Evolutionary conservation across 306 rosid genomes (phyloP).

Genomic region (Leucaena leucocephala): DNA sequence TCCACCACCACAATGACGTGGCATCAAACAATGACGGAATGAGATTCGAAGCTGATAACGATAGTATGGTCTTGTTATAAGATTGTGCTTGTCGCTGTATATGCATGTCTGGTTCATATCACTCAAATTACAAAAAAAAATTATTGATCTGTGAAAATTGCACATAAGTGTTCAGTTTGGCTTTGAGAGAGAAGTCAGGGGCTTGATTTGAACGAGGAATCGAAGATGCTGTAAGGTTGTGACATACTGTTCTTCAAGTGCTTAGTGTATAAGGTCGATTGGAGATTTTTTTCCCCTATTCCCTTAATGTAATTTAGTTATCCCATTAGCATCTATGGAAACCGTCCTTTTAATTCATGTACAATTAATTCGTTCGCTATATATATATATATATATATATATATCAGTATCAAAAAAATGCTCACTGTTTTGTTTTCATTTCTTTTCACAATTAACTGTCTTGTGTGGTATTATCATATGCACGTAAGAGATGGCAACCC

Average conservation of each 20-base stretch:
- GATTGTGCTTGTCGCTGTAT: slow-evolving; percentile 1
- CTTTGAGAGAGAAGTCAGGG: slow-evolving; percentile 43
- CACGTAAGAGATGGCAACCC: neutral
- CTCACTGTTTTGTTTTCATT: neutral
- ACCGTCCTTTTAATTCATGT: slow-evolving; percentile 23
- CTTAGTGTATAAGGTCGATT: slow-evolving; percentile 25
- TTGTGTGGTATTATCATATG: neutral
- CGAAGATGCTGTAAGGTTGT: slow-evolving; percentile 32
- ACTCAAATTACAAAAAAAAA: slow-evolving; percentile 19
- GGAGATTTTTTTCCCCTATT: slow-evolving; percentile 1
- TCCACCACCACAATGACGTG: slow-evolving; percentile 49
- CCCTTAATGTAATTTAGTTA: neutral
- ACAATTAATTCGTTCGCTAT: slow-evolving; percentile 14
- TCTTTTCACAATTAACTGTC: neutral
- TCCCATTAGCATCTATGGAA: slow-evolving; percentile 30
- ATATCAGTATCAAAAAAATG: neutral
- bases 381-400: neutral
- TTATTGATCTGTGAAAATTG: slow-evolving; percentile 42
- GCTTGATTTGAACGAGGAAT: slow-evolving; percentile 33
- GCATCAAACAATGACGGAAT: slow-evolving; percentile 58
- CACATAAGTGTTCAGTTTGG: slow-evolving; percentile 40
- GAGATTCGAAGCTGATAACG: slow-evolving; percentile 69
- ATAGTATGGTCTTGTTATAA: slow-evolving; percentile 63
- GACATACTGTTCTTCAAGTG: slow-evolving; percentile 25
- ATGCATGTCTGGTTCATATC: slow-evolving; percentile 22